Evolutionary conservation across 768 basidiomycete genomes (phyloP), one percentile per base, ranked within the genome.

Genomic region (Boletus vinaceobasis): DNA sequence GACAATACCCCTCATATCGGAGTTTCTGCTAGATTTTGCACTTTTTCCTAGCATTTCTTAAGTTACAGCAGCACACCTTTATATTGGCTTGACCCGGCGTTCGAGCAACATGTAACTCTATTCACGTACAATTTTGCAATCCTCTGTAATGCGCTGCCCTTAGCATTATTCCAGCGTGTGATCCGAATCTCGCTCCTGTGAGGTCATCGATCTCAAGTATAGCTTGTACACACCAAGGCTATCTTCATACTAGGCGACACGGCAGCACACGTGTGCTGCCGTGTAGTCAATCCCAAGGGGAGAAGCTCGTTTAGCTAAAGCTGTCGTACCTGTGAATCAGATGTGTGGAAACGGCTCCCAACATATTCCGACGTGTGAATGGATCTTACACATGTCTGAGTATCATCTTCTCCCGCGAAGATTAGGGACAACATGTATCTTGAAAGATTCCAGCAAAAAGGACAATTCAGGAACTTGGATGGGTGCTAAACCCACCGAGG

Each of bases 321-420:
- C 43, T 31, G 59, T 37, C 45, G 36, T 57, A 50, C 48, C 39
- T 55, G 50, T 50, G 52, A 50, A 54, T 49, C 32, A 21, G 15
- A n/a, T 31, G 48, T 29, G n/a, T 38, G 48, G 40, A 52, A 36
- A 50, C 35, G 50, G 44, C 47, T 55, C 56, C 38, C 51, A 51
- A 42, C 32, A 11, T 8, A 36, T 23, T 56, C 50, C 53, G 54
- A 45, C 56, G 58, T 68, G 56, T 60, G 60, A 66, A 68, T 48
- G 47, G 55, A 62, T 59, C 52, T 44, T 31, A 43, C 23, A 32
- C 47, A 51, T 14, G 27, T 36, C 33, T 14, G 51, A 48, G 33
- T 26, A 13, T 46, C 17, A 6, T 33, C 64, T 68, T 66, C 66
- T 66, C 66, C 65, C 65, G 65, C 64, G 64, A 66, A 56, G 58